Percentiles rank a stretch among this genome's conserved stretches.
phyloP scores from a whole-genome alignment of 768 basidiomycete genomes.

The Crucibulum laeve region DNA sequence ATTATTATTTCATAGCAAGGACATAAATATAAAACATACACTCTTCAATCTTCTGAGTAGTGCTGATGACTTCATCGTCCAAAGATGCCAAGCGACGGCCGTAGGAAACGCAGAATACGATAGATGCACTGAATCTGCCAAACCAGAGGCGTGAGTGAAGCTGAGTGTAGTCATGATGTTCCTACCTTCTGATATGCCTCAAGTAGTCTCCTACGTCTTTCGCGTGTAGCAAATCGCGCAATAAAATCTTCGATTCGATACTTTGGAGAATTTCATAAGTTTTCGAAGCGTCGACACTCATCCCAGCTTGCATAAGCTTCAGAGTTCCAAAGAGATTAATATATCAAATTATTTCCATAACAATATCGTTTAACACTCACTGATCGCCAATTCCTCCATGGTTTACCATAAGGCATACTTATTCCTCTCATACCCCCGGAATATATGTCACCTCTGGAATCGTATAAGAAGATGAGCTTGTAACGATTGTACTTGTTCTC shows the following conservation, averaged over 20 bases:
- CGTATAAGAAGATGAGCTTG: not conserved
- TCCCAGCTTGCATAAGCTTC: conserved; percentile 1
- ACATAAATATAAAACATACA: not conserved
- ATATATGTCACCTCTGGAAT: not conserved
- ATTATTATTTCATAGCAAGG: not conserved
- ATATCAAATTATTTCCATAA: no score
- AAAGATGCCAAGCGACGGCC: not conserved
- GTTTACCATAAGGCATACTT: not conserved
- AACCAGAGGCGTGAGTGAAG: not conserved
- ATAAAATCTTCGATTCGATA: conserved; percentile 1
- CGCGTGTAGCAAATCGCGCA: not conserved
- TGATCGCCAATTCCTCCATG: not conserved
- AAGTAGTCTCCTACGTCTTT: not conserved
- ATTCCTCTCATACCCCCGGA: not conserved
- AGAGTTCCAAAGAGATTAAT: no score
- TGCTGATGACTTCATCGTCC: not conserved
- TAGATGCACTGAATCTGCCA: not conserved
- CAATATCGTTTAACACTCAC: no score
- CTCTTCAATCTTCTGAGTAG: not conserved
- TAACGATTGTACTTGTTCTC: not conserved
- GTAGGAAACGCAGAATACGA: not conserved
- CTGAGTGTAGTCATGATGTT: not conserved
- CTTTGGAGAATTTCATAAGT: not conserved
- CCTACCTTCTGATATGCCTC: not conserved
- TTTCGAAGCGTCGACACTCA: not conserved